These are phyloP conservation scores for Flammula alnicola DNA, from an alignment of 1,284 basidiomycete species.

Conservation along the genomic window DNA sequence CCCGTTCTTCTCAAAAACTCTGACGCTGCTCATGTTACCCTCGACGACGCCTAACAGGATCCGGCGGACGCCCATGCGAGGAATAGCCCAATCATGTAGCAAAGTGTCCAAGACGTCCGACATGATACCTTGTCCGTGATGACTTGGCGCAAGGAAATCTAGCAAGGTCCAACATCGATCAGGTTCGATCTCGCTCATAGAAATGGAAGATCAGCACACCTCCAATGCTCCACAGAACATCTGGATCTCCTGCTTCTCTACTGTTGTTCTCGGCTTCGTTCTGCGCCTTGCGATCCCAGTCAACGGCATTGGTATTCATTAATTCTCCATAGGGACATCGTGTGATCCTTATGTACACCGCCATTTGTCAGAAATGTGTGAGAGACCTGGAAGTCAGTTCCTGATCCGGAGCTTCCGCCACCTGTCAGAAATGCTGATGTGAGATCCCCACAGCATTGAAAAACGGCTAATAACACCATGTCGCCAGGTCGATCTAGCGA, in stretches of 20 bases:
- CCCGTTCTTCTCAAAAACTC: constrained; percentile 69
- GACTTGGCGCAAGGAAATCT: constrained; percentile 60
- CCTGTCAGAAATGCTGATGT: no score
- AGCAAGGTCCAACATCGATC: no score
- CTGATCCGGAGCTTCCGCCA: no score
- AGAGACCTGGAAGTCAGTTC: no score
- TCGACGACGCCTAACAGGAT: constrained; percentile 49
- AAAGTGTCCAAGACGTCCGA: constrained; percentile 56
- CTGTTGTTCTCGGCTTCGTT: constrained; percentile 42
- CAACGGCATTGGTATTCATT: constrained; percentile 32
- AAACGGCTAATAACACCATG: no score
- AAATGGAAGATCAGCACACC: background rate
- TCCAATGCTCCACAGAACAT: constrained; percentile 49
- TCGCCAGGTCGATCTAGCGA: no score
- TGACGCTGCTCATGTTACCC: constrained; percentile 60
- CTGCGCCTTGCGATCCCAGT: constrained; percentile 32
- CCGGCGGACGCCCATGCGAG: constrained; percentile 57
- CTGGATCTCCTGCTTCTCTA: constrained; percentile 46
- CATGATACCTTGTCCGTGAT: constrained; percentile 74
- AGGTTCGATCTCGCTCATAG: no score
- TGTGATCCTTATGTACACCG: constrained; percentile 39
- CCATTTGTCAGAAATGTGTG: no score
- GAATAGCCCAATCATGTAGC: constrained; percentile 61
- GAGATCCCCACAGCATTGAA: no score
- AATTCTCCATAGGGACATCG: constrained; percentile 41